Percentiles rank a stretch among this genome's conserved stretches.
Conservation (phyloP, 1,284 basidiomycete species). For the Pisolithus thermaeus region DNA sequence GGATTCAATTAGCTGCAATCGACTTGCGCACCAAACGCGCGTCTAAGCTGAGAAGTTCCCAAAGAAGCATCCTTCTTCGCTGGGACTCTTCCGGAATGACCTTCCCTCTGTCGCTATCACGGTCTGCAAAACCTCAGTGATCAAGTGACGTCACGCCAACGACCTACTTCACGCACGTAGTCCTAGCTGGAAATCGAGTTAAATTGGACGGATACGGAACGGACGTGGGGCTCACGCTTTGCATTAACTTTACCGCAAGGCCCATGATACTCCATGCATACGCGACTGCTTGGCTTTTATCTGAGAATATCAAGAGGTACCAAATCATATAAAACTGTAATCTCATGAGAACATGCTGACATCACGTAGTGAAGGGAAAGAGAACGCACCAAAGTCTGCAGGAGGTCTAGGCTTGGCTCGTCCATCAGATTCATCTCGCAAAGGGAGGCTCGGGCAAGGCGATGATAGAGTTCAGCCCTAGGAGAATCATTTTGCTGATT, state of each 20-base stretch:
- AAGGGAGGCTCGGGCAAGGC: conserved; percentile 59
- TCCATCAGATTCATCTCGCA: conserved; percentile 67
- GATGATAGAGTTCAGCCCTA: conserved; percentile 61
- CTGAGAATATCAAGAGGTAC: conserved; percentile 64
- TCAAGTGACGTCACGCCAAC: conserved; percentile 12
- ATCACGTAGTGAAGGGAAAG: background rate
- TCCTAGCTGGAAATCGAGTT: conserved; percentile 37
- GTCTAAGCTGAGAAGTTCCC: conserved; percentile 72
- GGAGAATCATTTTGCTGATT: conserved; percentile 45
- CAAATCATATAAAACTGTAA: conserved; percentile 64
- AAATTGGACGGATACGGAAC: background rate
- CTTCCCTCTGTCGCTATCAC: conserved; percentile 65
- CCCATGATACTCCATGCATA: conserved; percentile 69
- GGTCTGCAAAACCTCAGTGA: conserved; percentile 41
- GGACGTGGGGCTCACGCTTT: conserved; percentile 40
- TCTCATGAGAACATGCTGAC: conserved; percentile 16
- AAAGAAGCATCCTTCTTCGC: conserved; percentile 62
- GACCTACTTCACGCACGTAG: conserved; percentile 39
- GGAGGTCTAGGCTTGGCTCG: conserved; percentile 60
- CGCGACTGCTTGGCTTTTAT: conserved; percentile 59
- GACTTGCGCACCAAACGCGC: conserved; percentile 56
- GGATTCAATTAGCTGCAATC: conserved; percentile 1
- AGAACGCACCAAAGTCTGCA: conserved; percentile 53
- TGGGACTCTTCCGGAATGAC: conserved; percentile 65
- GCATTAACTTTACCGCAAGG: conserved; percentile 52